These are phyloP conservation scores for Pichia californica DNA, from an alignment of 805 yeast genomes.

Conservation along the genomic window DNA sequence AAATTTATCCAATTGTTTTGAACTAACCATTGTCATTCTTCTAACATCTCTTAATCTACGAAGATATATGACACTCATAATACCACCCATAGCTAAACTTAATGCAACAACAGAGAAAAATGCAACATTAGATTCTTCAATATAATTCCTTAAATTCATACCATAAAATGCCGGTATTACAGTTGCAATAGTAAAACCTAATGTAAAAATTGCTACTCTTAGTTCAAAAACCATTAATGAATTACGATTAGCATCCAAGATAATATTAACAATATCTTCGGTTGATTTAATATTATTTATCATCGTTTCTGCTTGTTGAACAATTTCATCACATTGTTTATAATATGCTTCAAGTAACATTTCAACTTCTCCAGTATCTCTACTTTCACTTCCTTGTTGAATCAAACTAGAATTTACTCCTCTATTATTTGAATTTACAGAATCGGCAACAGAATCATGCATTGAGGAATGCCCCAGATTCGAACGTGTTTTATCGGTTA, in stretches of 20 bases:
- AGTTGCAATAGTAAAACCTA: conserved; percentile 83
- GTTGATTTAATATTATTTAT: conserved; percentile 82
- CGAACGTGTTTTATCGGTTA: background rate
- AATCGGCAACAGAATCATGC: background rate
- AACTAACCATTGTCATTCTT: conserved; percentile 54
- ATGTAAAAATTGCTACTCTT: conserved; percentile 73
- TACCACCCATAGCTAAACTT: conserved; percentile 47
- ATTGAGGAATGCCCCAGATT: background rate
- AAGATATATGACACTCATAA: conserved; percentile 52
- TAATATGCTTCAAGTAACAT: conserved; percentile 84
- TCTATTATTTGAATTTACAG: background rate
- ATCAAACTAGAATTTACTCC: background rate
- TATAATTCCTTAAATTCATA: conserved; percentile 73
- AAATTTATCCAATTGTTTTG: conserved; percentile 22
- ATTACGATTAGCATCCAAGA: conserved; percentile 86
- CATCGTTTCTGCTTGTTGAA: conserved; percentile 81
- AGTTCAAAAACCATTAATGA: conserved; percentile 82
- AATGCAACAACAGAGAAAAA: conserved; percentile 50
- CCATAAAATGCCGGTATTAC: conserved; percentile 85
- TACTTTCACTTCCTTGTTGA: conserved; percentile 5
- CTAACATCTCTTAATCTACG: conserved; percentile 55
- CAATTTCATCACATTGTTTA: conserved; percentile 88
- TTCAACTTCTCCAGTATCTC: conserved; percentile 62
- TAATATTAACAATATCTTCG: conserved; percentile 88
- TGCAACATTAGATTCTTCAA: conserved; percentile 62